Conservation (phyloP, 495 filamentous ascomycete genomes). For the Lophiostoma macrostomum region DNA sequence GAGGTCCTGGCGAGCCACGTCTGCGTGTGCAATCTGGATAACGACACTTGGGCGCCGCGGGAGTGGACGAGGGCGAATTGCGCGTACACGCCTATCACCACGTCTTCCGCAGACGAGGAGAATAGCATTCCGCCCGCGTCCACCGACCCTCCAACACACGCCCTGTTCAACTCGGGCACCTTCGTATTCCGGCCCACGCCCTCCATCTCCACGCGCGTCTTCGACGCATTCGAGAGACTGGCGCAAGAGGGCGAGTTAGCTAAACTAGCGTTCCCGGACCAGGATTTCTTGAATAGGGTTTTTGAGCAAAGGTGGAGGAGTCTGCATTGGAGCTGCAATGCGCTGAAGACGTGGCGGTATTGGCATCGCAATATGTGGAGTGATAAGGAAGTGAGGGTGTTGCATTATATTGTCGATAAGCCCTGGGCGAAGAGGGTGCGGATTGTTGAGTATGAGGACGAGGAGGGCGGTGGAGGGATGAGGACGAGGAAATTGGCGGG, state of each 20-base stretch:
- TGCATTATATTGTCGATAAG: conserved; percentile 59
- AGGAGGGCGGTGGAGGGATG: too few relatives aligned
- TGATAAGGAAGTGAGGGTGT: conserved; percentile 47
- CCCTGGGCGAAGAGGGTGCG: conserved; percentile 50
- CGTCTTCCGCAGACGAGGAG: too few relatives aligned
- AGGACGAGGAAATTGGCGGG: too few relatives aligned
- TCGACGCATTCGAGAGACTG: conserved; percentile 41
- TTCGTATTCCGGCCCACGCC: conserved; percentile 43
- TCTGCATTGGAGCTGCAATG: conserved; percentile 53
- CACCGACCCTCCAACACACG: conserved; percentile 35
- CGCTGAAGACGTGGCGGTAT: conserved; percentile 53
- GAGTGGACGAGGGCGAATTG: conserved; percentile 52
- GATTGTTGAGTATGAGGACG: conserved; percentile 38
- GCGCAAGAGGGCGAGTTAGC: conserved; percentile 32
- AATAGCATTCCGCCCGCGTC: conserved; percentile 31
- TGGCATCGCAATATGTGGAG: conserved; percentile 55
- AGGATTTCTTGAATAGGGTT: conserved; percentile 52
- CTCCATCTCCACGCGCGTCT: conserved; percentile 42
- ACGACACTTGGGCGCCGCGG: conserved; percentile 47
- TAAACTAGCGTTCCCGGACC: conserved; percentile 50
- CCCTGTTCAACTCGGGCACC: conserved; percentile 44
- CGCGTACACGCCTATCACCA: conserved; percentile 45
- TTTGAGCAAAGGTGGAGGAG: conserved; percentile 46
- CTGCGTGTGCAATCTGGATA: conserved; percentile 54
- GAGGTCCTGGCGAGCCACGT: conserved; percentile 49